Evolutionary conservation across 164 flowering plant species (phyloP).

Genomic region (Vitis vinifera): DNA sequence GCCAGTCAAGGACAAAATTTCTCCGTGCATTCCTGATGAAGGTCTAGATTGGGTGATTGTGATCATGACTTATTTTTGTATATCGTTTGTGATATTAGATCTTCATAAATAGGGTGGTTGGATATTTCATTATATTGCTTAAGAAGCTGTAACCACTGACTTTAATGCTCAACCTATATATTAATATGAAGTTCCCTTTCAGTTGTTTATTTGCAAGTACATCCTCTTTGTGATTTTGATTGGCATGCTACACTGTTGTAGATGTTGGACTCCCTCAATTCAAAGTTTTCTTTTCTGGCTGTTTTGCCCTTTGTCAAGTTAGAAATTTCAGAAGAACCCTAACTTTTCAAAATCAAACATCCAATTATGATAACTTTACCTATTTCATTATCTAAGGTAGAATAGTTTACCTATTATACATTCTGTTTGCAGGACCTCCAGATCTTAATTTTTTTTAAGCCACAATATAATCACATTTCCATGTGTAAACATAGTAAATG

Average conservation of each 20-base stretch:
- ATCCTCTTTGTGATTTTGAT: no score
- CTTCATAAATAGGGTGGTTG: no score
- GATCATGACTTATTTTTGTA: no score
- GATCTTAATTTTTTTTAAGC: no score
- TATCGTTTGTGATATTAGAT: no score
- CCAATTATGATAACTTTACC: no score
- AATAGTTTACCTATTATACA: no score
- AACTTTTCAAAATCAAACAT: neutral
- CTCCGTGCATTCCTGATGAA: neutral
- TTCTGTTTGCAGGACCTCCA: no score
- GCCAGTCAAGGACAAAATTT: neutral
- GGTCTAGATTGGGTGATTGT: neutral
- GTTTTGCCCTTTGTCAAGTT: neutral
- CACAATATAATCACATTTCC: no score
- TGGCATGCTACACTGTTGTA: no score
- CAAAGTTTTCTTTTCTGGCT: neutral
- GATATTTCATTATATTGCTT: neutral
- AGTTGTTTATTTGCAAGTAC: neutral
- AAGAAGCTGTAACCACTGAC: neutral
- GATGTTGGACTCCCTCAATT: neutral
- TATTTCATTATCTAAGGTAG: no score
- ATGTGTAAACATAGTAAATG: no score
- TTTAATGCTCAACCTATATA: neutral
- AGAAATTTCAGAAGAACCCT: neutral
- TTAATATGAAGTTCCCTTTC: neutral